Evolutionary conservation across 768 basidiomycete genomes (phyloP).

Genomic region (Termitomyces sp.): DNA sequence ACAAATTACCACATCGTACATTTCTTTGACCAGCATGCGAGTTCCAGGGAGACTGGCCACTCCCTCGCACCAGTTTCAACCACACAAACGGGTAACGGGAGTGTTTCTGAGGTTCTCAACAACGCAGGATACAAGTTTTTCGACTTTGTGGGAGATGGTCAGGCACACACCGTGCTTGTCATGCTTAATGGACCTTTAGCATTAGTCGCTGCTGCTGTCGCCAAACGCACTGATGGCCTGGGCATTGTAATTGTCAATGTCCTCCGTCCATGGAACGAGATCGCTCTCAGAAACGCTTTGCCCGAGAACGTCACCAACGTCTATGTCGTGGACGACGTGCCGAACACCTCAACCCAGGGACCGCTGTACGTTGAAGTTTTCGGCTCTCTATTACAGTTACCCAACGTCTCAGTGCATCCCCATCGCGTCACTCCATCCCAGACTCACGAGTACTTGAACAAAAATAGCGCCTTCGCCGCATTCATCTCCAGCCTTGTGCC

Average conservation of each 20-base stretch:
- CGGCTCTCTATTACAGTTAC: conserved; percentile 41
- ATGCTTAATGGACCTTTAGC: conserved; percentile 74
- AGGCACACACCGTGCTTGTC: conserved; percentile 64
- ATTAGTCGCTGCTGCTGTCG: conserved; percentile 50
- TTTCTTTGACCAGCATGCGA: conserved; percentile 83
- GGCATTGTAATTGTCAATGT: conserved; percentile 72
- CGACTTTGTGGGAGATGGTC: conserved; percentile 62
- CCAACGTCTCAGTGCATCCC: conserved; percentile 38
- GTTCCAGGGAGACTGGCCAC: conserved; percentile 71
- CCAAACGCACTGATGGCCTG: conserved; percentile 37
- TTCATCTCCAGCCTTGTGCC: conserved; percentile 32
- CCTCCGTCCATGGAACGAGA: conserved; percentile 78
- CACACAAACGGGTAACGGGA: conserved; percentile 20
- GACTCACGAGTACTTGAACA: conserved; percentile 44
- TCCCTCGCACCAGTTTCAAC: conserved; percentile 32
- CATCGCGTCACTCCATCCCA: conserved; percentile 56
- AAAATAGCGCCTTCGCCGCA: conserved; percentile 34
- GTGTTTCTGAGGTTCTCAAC: conserved; percentile 44
- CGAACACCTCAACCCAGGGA: conserved; percentile 54
- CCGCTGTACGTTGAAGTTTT: conserved; percentile 71
- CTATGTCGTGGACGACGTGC: conserved; percentile 77
- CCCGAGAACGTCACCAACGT: conserved; percentile 55
- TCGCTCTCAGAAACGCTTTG: conserved; percentile 51
- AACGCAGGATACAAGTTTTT: conserved; percentile 69
- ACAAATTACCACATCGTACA: conserved; percentile 71